A percentile compares a stretch with the other conserved stretches of the same genome.
These are phyloP conservation scores for Dioscorea cayenensis DNA, from an alignment of 116 monocot species.

Conservation along the genomic window DNA sequence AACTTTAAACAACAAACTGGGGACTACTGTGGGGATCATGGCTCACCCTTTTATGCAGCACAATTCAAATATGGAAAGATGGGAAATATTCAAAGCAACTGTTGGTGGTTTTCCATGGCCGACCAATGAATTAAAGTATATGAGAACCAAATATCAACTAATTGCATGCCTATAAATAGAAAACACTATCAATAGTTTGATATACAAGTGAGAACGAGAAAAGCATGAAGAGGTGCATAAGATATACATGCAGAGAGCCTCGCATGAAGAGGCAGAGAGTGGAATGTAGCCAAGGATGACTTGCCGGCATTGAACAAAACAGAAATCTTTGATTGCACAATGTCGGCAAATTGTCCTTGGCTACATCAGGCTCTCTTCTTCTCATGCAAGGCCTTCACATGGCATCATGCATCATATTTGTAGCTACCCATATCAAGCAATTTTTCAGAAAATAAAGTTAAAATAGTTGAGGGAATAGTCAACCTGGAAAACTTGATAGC, in stretches of 20 bases:
- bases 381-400: slow-evolving; percentile 6
- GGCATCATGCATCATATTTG: not conserved
- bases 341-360: slow-evolving; percentile 11
- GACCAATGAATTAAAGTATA: not conserved
- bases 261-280: slow-evolving; percentile 1
- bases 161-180: not conserved
- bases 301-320: slow-evolving; percentile 4
- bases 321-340: not conserved
- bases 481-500: not conserved
- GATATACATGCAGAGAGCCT: not conserved
- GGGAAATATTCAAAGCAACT: not conserved
- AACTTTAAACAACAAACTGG: no score
- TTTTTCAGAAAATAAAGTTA: not conserved
- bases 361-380: slow-evolving; percentile 18
- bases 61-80: no score
- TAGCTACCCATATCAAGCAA: not conserved
- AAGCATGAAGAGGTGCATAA: not conserved
- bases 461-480: no score
- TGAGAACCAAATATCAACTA: not conserved
- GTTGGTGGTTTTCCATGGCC: not conserved
- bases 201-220: not conserved
- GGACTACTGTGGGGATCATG: no score
- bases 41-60: no score
- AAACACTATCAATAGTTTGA: not conserved
- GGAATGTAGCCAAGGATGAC: slow-evolving; percentile 23